A percentile compares a stretch with the other conserved stretches of the same genome.
phyloP scores from a whole-genome alignment of 257 asterid genomes.

The Solanum chilense region DNA sequence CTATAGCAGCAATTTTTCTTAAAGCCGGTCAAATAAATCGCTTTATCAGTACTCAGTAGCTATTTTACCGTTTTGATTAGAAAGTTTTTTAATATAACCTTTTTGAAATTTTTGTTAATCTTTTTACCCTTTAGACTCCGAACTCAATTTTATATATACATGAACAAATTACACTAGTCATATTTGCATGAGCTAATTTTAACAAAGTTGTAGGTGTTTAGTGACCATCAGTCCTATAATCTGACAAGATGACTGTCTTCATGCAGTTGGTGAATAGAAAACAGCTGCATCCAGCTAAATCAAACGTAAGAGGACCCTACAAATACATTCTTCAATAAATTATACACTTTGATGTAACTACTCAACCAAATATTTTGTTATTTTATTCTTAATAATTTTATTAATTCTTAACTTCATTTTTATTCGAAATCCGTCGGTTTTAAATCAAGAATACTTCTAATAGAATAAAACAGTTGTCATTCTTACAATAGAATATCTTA shows the following conservation, averaged over 20 bases:
- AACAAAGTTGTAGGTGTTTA: background rate
- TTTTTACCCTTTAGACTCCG: too few relatives aligned
- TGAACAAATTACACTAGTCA: background rate
- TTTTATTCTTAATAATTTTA: too few relatives aligned
- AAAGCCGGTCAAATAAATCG: too few relatives aligned
- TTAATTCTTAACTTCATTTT: background rate
- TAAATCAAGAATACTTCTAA: background rate
- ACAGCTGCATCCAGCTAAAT: background rate
- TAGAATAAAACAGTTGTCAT: too few relatives aligned
- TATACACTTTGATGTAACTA: background rate
- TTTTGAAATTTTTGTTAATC: too few relatives aligned
- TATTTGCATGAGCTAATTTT: background rate
- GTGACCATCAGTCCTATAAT: background rate
- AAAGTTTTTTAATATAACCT: too few relatives aligned
- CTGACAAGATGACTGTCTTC: background rate
- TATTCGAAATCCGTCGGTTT: background rate
- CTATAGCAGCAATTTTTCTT: too few relatives aligned
- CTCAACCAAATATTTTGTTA: background rate
- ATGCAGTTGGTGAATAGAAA: background rate
- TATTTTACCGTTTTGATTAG: too few relatives aligned
- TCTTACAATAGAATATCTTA: background rate
- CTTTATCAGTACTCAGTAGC: too few relatives aligned
- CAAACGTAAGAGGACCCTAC: background rate
- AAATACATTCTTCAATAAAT: background rate
- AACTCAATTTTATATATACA: too few relatives aligned